Base-by-base conservation (phyloP, 768 basidiomycete species). In the Pleurotus cornucopiae region DNA sequence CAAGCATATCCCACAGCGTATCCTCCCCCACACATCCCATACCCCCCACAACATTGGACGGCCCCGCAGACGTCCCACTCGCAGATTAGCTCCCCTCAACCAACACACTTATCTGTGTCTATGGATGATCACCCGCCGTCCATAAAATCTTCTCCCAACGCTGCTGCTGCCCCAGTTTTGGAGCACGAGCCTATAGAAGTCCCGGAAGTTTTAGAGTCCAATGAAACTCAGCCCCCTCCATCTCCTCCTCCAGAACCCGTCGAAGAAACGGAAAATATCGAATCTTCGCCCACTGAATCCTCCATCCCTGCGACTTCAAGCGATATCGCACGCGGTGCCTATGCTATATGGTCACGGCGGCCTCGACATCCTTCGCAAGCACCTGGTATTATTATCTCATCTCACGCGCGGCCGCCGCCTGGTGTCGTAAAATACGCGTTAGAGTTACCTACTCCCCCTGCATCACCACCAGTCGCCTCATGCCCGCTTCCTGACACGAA, bases 311-410 rank as follows among this genome's bases (percentile, higher is more conserved):
- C 47, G 45, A n/a, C 26, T 46, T 47, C 46, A 23, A 43, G 12
- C 56, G 25, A 49, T 58, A 23, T 57, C 53, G 25, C 49, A 44
- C 45, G 54, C 34, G 70, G 62, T 7, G 70, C 71, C 38, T 89
- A 81, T 71, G 85, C 82, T 4, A 80, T 91, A 38, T 90, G 87
- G 86, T 86, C 88, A 0, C 78, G 79, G n/a, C 80, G 86, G 21
- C 89, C 89, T 0, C 69, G 74, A 2, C 72, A 89, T 64, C 89
- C 89, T 0, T 71, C 78, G 2, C 66, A 69, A 45, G 89, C 88
- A 0, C 87, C 86, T 1, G 81, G 83, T 3, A 80, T 90, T 56
- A 88, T 90, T 60, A 85, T 91, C 23, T 88, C 88, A 1, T 77
- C 83, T 0, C 69, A 64, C 18, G 85, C 87, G 2, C 73, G 76